Percentiles rank a stretch among this genome's conserved stretches.
Conservation (phyloP, 805 yeast species). For the Cyberlindnera veronae region DNA sequence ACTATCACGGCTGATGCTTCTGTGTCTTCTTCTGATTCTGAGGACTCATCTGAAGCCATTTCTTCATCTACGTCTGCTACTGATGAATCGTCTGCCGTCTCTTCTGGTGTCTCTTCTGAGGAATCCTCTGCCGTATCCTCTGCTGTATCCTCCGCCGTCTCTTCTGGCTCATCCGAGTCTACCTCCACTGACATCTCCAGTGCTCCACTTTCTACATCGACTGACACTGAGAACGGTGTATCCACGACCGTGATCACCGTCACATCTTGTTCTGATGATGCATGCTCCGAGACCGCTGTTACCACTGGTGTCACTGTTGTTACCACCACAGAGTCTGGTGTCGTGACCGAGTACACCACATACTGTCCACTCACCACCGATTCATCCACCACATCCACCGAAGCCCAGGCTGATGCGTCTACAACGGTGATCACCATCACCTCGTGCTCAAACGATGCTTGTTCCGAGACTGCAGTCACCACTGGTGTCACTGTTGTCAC, state of each 20-base stretch:
- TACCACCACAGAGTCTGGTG: background rate
- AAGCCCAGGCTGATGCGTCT: background rate
- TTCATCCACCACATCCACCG: too few species aligned
- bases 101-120: too few species aligned
- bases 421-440: constrained; percentile 4
- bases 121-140: too few species aligned
- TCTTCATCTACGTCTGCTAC: too few species aligned
- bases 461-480: background rate
- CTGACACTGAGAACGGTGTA: background rate
- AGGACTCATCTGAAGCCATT: background rate
- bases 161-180: constrained; percentile 4
- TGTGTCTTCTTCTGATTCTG: background rate
- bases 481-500: constrained; percentile 12
- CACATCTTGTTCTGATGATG: too few species aligned
- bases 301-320: constrained; percentile 1
- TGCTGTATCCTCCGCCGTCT: too few species aligned
- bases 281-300: background rate
- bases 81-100: too few species aligned
- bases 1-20: constrained; percentile 5
- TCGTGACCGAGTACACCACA: too few species aligned
- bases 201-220: background rate
- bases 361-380: too few species aligned
- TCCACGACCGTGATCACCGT: background rate
- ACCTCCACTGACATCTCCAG: constrained; percentile 2
- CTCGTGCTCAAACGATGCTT: too few species aligned